Conservation (phyloP, 805 yeast species). For the Metschnikowia baotianmanensis region DNA sequence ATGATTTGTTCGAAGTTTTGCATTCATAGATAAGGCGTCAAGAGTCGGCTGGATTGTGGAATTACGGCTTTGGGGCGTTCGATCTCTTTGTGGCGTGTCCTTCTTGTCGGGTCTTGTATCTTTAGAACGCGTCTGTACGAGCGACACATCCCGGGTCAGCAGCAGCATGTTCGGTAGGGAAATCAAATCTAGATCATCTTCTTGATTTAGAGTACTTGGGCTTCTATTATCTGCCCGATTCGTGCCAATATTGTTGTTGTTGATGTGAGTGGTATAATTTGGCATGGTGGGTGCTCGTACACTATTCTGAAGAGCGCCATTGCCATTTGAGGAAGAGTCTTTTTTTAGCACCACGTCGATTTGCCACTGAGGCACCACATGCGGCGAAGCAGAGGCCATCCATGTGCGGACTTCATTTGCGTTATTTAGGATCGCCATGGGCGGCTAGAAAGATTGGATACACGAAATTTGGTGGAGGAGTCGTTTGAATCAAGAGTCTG, state of each 20-base stretch:
- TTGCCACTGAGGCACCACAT: slow-evolving; percentile 13
- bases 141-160: too few relatives aligned
- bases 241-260: too few relatives aligned
- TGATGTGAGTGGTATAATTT: not conserved
- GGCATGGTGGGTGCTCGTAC: slow-evolving; percentile 3
- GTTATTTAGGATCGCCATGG: slow-evolving; percentile 21
- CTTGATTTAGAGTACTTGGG: not conserved
- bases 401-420: slow-evolving; percentile 17
- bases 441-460: not conserved
- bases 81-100: too few relatives aligned
- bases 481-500: too few relatives aligned
- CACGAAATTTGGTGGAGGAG: too few relatives aligned
- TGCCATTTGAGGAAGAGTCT: not conserved
- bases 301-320: slow-evolving; percentile 1
- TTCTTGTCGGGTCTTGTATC: too few relatives aligned
- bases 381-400: slow-evolving; percentile 16
- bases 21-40: not conserved
- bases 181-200: not conserved
- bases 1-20: not conserved
- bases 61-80: too few relatives aligned
- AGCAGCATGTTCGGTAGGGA: not conserved
- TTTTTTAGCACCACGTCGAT: slow-evolving; percentile 8
- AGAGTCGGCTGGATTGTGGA: too few relatives aligned
- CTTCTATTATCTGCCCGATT: too few relatives aligned
- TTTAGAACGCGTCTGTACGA: too few relatives aligned